These are phyloP conservation scores for Graphiopsis chlorocephala DNA, from an alignment of 2,329 filamentous ascomycete species.

Conservation along the genomic window DNA sequence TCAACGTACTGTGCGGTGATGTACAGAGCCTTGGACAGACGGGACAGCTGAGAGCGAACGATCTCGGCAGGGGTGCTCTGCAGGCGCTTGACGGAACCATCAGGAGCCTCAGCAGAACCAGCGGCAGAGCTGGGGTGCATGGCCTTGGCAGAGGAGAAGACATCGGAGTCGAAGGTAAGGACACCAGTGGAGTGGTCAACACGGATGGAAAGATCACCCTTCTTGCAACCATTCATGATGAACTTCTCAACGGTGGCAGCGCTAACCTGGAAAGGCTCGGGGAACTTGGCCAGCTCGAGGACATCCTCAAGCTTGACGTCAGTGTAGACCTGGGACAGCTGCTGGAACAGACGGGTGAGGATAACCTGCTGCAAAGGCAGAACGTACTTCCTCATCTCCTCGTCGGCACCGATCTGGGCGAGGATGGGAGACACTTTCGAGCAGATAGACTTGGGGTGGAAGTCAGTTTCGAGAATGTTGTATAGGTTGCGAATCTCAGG, in stretches of 20 bases:
- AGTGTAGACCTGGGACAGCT: conserved; percentile 97
- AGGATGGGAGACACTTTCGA: conserved; percentile 98
- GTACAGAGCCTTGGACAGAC: conserved; percentile 85
- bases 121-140: conserved; percentile 78
- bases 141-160: conserved; percentile 95
- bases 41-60: conserved; percentile 88
- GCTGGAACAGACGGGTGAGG: conserved; percentile 95
- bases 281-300: conserved; percentile 89
- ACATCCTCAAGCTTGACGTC: conserved; percentile 94
- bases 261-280: conserved; percentile 90
- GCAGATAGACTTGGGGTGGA: conserved; percentile 98
- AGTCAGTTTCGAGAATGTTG: conserved; percentile 98
- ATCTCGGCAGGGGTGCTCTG: conserved; percentile 98
- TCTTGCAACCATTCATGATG: conserved; percentile 99
- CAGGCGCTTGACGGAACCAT: conserved; percentile 83
- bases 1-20: conserved; percentile 96
- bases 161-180: conserved; percentile 94
- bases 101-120: conserved; percentile 83
- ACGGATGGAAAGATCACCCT: conserved; percentile 93
- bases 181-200: conserved; percentile 94
- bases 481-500: conserved; percentile 96
- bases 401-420: conserved; percentile 84
- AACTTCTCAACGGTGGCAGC: conserved; percentile 96
- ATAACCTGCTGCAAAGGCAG: conserved; percentile 96
- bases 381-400: conserved; percentile 97